A percentile compares a stretch with the other conserved stretches of the same genome.
These are phyloP conservation scores for Endocladia muricata DNA, from an alignment of 31 red algal genomes.

Conservation along the genomic window DNA sequence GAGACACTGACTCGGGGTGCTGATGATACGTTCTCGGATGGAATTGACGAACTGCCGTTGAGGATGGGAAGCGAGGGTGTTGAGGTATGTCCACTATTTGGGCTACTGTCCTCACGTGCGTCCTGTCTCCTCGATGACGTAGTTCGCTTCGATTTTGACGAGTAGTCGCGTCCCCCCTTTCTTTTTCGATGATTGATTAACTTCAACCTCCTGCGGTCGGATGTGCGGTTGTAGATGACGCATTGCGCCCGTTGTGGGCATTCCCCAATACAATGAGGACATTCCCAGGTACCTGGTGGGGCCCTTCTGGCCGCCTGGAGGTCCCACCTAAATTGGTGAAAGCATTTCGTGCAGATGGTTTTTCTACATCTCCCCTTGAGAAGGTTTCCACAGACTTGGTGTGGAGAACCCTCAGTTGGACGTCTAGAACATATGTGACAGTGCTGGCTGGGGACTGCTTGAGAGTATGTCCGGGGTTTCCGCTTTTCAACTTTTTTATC, in stretches of 20 bases:
- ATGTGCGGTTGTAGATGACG: conserved; percentile 62
- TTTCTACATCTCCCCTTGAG: conserved; percentile 34
- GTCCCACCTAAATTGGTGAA: conserved; percentile 36
- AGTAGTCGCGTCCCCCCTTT: conserved; percentile 6
- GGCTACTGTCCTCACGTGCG: background rate
- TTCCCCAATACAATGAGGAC: conserved; percentile 56
- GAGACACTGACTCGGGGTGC: too few relatives aligned
- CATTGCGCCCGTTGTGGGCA: conserved; percentile 62
- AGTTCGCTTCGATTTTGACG: background rate
- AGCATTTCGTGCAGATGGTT: conserved; percentile 60
- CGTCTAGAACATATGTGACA: conserved; percentile 70
- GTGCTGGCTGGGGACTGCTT: conserved; percentile 51
- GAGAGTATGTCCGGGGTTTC: conserved; percentile 52
- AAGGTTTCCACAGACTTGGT: conserved; percentile 56
- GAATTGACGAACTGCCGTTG: too few relatives aligned
- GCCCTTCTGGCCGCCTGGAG: conserved; percentile 25
- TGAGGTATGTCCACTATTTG: background rate
- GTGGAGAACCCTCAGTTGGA: conserved; percentile 18
- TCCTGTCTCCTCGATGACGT: background rate
- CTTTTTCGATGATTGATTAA: conserved; percentile 61
- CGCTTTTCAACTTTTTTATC: conserved; percentile 13
- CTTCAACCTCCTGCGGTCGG: conserved; percentile 46
- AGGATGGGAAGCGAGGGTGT: too few relatives aligned
- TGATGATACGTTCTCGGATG: too few relatives aligned
- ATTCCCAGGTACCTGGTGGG: conserved; percentile 33